Evolutionary conservation across 2,329 filamentous ascomycete genomes (phyloP), one percentile per base, ranked within the genome.

Genomic region (Colletotrichum brevisporum): DNA sequence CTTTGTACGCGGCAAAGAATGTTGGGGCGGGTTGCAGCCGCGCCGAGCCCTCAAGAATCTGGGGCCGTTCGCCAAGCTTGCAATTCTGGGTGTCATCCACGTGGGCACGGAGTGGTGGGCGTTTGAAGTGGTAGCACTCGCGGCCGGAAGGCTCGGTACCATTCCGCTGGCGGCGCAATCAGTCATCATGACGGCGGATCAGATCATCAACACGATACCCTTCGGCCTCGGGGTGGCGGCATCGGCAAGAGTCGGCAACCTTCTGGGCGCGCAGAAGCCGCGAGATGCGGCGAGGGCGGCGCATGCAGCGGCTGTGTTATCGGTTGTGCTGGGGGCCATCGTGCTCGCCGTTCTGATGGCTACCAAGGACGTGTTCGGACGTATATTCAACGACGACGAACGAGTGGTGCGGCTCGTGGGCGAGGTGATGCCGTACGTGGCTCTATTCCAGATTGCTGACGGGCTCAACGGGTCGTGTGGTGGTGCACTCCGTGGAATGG

Each of bases 61-160:
- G 16, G 81, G 87, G 16, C 89, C 90, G 0, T 97, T 97, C 77
- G 86, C 92, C 1, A 89, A 90, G 10, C 88, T 97, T 4, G 93
- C 94, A 0, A 79, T 92, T 15, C 83, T 97, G 0, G 94, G 94
- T 0, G 85, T 97, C 50, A 81, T 97, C 4, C 94, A 97, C 72
- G 92, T 97, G 5, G 94, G 93, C 4, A 96, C 94, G 0, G 94
- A 97, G 80, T 97, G 94, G 94, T 97, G 94, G 94, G 94, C 94
- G 0, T 97, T 97, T 74, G 94, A 97, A 80, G 95, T 97, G 72
- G 93, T 97, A 2, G 93, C 94, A 1, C 86, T 97, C 0, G 93
- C 92, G 2, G 94, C 94, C 5, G 94, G 94, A 1, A 88, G 91
- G 43, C 86, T 97, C 0, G 94, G 94, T 4, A 95, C 92, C 0